Evolutionary conservation across 2,329 filamentous ascomycete genomes (phyloP).

Genomic region (Fusarium nygamai): DNA sequence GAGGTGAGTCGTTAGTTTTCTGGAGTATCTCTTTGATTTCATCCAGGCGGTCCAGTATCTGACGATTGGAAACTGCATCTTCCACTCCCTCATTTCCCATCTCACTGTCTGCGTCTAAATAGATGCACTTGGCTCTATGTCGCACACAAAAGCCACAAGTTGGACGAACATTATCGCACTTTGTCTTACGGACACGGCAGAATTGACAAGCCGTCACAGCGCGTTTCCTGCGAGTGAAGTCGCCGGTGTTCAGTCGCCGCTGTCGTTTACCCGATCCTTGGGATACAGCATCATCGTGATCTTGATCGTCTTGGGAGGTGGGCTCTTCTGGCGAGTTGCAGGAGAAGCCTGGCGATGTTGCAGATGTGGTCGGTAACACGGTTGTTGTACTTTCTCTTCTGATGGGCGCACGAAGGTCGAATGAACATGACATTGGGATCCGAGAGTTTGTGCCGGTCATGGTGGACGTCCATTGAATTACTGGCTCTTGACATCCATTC

Average conservation of each 20-base stretch:
- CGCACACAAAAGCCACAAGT: slow-evolving; percentile 20
- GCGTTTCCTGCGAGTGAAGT: slow-evolving; percentile 21
- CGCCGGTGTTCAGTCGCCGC: not conserved
- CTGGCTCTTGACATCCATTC: not conserved
- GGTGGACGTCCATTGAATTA: not conserved
- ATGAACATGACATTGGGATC: not conserved
- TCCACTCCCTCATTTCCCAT: not conserved
- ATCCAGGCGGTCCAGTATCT: not conserved
- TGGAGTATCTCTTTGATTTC: slow-evolving; percentile 15
- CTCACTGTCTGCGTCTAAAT: not conserved
- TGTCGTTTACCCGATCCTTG: not conserved
- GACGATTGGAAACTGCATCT: not conserved
- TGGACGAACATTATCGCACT: slow-evolving; percentile 26
- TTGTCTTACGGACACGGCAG: slow-evolving; percentile 25
- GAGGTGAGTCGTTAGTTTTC: not conserved
- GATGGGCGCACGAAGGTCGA: not conserved
- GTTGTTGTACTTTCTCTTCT: not conserved
- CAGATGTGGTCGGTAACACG: not conserved
- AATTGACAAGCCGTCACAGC: slow-evolving; percentile 20
- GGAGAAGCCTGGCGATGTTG: not conserved
- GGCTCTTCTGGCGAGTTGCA: not conserved
- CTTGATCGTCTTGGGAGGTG: not conserved
- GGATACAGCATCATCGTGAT: not conserved
- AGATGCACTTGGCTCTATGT: slow-evolving; percentile 12
- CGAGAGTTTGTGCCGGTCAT: not conserved